phyloP scores from a whole-genome alignment of 257 asterid species.

The Solanum lycopersicoides region DNA sequence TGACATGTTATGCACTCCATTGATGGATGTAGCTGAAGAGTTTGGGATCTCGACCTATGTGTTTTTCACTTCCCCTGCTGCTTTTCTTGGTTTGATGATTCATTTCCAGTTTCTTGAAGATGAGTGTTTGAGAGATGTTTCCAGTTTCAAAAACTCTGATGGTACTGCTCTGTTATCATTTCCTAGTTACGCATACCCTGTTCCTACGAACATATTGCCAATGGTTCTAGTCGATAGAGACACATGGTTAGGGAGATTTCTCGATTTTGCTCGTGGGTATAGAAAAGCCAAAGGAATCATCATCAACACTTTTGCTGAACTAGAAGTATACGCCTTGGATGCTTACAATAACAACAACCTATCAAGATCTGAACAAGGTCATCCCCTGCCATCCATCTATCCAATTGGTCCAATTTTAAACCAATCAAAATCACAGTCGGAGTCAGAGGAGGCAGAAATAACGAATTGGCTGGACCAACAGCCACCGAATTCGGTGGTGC shows the following conservation, averaged over 20 bases:
- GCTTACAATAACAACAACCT: slow-evolving; percentile 2
- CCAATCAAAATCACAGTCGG: background rate
- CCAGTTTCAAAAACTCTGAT: background rate
- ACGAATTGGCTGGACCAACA: slow-evolving; percentile 35
- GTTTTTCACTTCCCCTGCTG: slow-evolving; percentile 54
- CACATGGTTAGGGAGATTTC: slow-evolving; percentile 41
- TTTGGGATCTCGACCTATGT: slow-evolving; percentile 31
- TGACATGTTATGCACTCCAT: slow-evolving; percentile 58
- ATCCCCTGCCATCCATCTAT: slow-evolving; percentile 30
- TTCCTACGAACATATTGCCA: slow-evolving; percentile 36
- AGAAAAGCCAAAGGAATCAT: slow-evolving; percentile 47
- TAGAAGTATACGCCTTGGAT: slow-evolving; percentile 34
- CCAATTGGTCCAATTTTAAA: slow-evolving; percentile 52
- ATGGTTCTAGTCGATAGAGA: slow-evolving; percentile 26
- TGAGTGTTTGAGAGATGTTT: slow-evolving; percentile 24
- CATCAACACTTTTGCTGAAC: slow-evolving; percentile 40
- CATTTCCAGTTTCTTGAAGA: slow-evolving; percentile 54
- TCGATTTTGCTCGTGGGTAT: slow-evolving; percentile 41
- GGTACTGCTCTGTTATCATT: slow-evolving; percentile 3
- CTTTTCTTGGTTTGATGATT: slow-evolving; percentile 49
- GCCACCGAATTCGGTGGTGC: background rate
- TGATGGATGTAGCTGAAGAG: slow-evolving; percentile 47
- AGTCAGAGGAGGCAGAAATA: background rate
- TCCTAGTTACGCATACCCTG: slow-evolving; percentile 31
- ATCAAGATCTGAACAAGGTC: background rate